Conservation (phyloP, 345 rosid species). For the Trapa incisa region DNA sequence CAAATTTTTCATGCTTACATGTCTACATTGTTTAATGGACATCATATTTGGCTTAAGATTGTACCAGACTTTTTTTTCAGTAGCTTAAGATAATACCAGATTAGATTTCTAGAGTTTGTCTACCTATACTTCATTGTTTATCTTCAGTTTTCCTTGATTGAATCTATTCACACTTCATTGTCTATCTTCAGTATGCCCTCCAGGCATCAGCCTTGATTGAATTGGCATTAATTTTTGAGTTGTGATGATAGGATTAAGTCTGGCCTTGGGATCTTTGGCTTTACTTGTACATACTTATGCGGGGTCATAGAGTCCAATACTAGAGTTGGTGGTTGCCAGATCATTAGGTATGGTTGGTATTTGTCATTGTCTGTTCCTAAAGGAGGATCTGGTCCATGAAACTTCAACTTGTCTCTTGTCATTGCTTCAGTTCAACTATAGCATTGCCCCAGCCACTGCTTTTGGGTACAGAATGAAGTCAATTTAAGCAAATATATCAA, state of each 20-base stretch:
- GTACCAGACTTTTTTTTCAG: no score
- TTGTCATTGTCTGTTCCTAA: no score
- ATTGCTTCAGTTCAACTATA: no score
- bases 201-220: background rate
- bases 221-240: background rate
- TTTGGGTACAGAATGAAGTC: no score
- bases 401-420: background rate
- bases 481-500: no score
- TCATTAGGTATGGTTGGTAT: no score
- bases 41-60: background rate
- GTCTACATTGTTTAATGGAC: background rate
- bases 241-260: background rate
- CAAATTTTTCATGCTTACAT: background rate
- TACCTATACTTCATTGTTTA: background rate
- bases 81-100: background rate
- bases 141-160: background rate
- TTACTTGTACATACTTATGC: no score
- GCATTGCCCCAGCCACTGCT: no score
- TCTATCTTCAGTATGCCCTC: background rate
- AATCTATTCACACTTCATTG: background rate
- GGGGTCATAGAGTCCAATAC: no score
- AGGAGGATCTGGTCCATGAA: background rate
- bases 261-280: background rate
- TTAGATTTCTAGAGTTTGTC: background rate
- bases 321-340: no score